phyloP scores from a whole-genome alignment of 2,329 filamentous ascomycete genomes.

The Claviceps purpurea region DNA sequence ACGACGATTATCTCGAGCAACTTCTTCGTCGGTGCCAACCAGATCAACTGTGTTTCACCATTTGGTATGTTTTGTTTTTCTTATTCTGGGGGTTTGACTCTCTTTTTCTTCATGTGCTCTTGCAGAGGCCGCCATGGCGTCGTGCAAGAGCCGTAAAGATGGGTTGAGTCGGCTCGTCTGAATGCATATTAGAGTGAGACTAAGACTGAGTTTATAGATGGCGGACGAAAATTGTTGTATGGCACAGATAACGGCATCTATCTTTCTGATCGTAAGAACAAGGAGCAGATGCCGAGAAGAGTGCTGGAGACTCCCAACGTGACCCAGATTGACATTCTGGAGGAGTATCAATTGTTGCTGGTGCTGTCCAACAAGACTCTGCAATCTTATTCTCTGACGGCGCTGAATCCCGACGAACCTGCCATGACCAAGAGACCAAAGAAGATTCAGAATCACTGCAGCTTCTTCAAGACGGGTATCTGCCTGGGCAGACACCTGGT shows the following conservation, averaged over 20 bases:
- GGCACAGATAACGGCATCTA: constrained; percentile 93
- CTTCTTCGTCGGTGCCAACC: constrained; percentile 54
- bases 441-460: constrained; percentile 94
- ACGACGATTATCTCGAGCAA: constrained; percentile 45
- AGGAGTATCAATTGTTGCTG: constrained; percentile 84
- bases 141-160: background rate
- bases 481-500: constrained; percentile 89
- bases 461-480: constrained; percentile 96
- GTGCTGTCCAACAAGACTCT: constrained; percentile 89
- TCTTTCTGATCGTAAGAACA: constrained; percentile 78
- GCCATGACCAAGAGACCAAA: constrained; percentile 73
- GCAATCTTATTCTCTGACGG: constrained; percentile 76
- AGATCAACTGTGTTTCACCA: constrained; percentile 88
- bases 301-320: constrained; percentile 79
- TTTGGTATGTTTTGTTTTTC: constrained; percentile 47
- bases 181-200: background rate
- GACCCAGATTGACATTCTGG: constrained; percentile 89
- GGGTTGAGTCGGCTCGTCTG: background rate
- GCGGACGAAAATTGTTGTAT: constrained; percentile 85
- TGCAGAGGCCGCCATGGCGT: background rate
- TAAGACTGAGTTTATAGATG: constrained; percentile 42
- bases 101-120: background rate
- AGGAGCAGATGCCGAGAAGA: constrained; percentile 65
- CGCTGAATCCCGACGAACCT: constrained; percentile 72
- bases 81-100: background rate